Percentiles rank a stretch among this genome's conserved stretches.
These are phyloP conservation scores for Hypoxylon sp. DNA, from an alignment of 2,329 filamentous ascomycete species.

Conservation along the genomic window DNA sequence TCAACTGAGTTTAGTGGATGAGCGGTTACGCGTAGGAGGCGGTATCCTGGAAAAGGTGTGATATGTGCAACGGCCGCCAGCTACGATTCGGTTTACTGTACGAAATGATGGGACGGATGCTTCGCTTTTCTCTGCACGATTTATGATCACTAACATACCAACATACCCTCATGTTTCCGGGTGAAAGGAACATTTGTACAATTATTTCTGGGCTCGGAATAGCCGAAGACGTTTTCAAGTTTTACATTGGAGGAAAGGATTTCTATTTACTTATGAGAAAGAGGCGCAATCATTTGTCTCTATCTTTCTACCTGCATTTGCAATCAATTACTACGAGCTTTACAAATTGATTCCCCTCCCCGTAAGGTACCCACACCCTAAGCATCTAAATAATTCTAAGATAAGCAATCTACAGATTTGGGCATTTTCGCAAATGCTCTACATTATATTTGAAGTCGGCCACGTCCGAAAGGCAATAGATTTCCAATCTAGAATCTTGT, in stretches of 20 bases:
- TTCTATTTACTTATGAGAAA: conserved; percentile 7
- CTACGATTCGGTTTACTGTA: conserved; percentile 31
- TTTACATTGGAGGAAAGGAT: neutral
- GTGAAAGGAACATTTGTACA: conserved; percentile 32
- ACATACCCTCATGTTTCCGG: conserved; percentile 27
- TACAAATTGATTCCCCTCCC: neutral
- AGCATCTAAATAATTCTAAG: neutral
- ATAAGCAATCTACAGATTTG: neutral
- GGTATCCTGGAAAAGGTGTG: conserved; percentile 10
- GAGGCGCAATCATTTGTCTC: conserved; percentile 2
- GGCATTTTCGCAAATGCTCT: neutral
- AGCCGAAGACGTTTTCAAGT: conserved; percentile 3
- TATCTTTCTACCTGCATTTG: conserved; percentile 5
- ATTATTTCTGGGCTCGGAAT: conserved; percentile 14
- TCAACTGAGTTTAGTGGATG: conserved; percentile 4
- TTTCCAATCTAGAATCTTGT: neutral
- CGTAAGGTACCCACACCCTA: neutral
- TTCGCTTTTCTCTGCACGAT: conserved; percentile 28
- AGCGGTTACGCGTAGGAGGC: neutral
- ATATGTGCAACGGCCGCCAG: conserved; percentile 37
- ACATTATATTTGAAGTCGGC: neutral
- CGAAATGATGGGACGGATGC: conserved; percentile 33
- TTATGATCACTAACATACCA: conserved; percentile 34
- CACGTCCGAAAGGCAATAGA: neutral
- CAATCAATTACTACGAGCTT: neutral